Base-by-base conservation (phyloP, 2,329 filamentous ascomycete genomes). In the Beauveria sp. region DNA sequence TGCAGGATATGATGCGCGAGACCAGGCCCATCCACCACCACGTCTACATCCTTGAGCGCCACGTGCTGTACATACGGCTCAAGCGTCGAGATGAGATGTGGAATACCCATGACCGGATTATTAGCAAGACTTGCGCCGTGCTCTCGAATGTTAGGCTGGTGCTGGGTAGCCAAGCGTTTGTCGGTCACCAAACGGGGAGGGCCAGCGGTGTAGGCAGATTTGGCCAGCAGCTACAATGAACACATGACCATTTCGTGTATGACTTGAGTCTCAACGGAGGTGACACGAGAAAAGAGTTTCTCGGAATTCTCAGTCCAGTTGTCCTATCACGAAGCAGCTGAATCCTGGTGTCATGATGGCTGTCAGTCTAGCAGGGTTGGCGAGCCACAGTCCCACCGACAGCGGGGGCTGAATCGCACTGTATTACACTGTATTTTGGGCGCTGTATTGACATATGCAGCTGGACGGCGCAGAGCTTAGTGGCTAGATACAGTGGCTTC, bases 1-100 rank as follows among this genome's bases (percentile, higher is more conserved):
- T 85, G 77, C 63, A 89, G 85, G 46, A 93, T 77, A 71, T 90
- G 83, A 70, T 93, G 89, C 1, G 91, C 89, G 28, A 96, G 75
- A 2, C 86, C 87, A 5, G 92, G 91, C 0, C 91, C 92, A 70
- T 96, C 92, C 61, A 96, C 84, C 50, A 84, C 79, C 22, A 82
- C 73, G 6, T 68, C 67, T 45, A 77, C 69, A 28, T 73, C 71
- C 45, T 71, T 66, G 2, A 89, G 72, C 12, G 70, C 66, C 8
- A 70, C 71, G 20, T 73, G 68, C 30, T 74, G 71, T 1, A 81
- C 79, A 69, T 82, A 86, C 0, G 80, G 80, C 63, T 79, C 74
- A 49, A 89, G 71, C 56, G 80, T 78, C 16, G 75, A 72, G 51
- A 78, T 79, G 5, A 89, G 74, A 64, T 80, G 78, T 46, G 78